A percentile compares a stretch with the other conserved stretches of the same genome.
Conservation (phyloP, 202 grass and related monocot genomes). For the Digitaria exilis region DNA sequence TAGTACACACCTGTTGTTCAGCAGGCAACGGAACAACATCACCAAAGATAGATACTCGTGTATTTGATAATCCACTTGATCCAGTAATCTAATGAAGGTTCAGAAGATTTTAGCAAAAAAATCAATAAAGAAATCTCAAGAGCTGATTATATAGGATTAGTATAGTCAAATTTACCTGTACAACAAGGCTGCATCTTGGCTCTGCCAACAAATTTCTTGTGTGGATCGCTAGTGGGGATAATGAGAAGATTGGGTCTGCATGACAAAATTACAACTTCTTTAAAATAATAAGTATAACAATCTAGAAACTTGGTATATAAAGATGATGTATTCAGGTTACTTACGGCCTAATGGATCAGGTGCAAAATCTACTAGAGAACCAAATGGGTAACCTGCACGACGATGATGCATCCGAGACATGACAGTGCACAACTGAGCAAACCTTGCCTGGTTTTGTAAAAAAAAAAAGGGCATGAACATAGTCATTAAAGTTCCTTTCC, state of each 20-base stretch:
- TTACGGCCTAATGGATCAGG: slow-evolving; percentile 72
- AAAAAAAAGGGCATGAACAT: neutral
- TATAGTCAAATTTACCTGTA: slow-evolving; percentile 58
- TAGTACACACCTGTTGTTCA: slow-evolving; percentile 58
- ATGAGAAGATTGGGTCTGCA: slow-evolving; percentile 79
- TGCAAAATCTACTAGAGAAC: slow-evolving; percentile 74
- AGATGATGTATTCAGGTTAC: slow-evolving; percentile 29
- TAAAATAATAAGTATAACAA: neutral
- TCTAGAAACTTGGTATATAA: slow-evolving; percentile 13
- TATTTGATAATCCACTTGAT: slow-evolving; percentile 85
- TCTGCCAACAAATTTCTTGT: slow-evolving; percentile 85
- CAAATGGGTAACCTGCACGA: slow-evolving; percentile 72
- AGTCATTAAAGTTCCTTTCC: neutral
- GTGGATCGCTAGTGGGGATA: slow-evolving; percentile 83
- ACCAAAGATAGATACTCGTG: slow-evolving; percentile 84
- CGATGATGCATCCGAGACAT: slow-evolving; percentile 86
- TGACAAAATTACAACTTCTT: slow-evolving; percentile 14
- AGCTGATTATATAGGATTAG: slow-evolving; percentile 24
- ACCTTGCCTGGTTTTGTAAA: slow-evolving; percentile 58
- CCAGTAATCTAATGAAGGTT: slow-evolving; percentile 61
- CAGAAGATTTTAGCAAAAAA: neutral
- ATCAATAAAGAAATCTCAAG: neutral
- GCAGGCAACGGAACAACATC: slow-evolving; percentile 61
- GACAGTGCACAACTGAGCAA: slow-evolving; percentile 70
- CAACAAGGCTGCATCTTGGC: slow-evolving; percentile 78